These are phyloP conservation scores for Arthrocladium fulminans DNA, from an alignment of 2,329 filamentous ascomycete species.

Conservation along the genomic window DNA sequence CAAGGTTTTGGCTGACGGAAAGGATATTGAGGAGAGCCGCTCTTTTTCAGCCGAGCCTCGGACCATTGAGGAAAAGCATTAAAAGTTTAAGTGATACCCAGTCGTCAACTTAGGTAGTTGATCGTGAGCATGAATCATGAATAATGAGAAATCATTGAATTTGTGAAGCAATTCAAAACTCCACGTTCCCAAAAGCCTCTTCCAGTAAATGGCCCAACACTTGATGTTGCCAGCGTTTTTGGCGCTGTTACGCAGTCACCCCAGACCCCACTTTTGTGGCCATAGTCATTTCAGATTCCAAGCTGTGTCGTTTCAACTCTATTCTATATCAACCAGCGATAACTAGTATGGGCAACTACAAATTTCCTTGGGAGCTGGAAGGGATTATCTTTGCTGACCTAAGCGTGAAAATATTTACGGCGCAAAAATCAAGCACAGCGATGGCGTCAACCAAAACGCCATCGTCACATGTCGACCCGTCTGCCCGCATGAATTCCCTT, in stretches of 20 bases:
- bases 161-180: not conserved
- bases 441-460: not conserved
- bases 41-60: not conserved
- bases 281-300: not conserved
- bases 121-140: constrained; percentile 1
- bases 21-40: constrained; percentile 3
- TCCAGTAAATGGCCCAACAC: no score
- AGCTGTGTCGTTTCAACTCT: not conserved
- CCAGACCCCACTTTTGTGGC: no score
- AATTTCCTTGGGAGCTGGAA: not conserved
- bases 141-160: not conserved
- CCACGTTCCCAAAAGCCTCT: no score
- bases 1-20: not conserved
- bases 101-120: not conserved
- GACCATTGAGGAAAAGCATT: not conserved
- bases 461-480: constrained; percentile 2
- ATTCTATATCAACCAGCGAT: not conserved
- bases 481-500: not conserved
- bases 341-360: not conserved
- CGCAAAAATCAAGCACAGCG: not conserved
- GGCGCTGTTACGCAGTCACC: no score
- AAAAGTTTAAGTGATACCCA: not conserved
- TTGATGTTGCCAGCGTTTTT: no score
- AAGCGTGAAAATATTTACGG: not conserved
- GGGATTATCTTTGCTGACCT: not conserved